Evolutionary conservation across 768 basidiomycete genomes (phyloP), one percentile per base, ranked within the genome.

Genomic region (Rhodosporidiobolus sp.): DNA sequence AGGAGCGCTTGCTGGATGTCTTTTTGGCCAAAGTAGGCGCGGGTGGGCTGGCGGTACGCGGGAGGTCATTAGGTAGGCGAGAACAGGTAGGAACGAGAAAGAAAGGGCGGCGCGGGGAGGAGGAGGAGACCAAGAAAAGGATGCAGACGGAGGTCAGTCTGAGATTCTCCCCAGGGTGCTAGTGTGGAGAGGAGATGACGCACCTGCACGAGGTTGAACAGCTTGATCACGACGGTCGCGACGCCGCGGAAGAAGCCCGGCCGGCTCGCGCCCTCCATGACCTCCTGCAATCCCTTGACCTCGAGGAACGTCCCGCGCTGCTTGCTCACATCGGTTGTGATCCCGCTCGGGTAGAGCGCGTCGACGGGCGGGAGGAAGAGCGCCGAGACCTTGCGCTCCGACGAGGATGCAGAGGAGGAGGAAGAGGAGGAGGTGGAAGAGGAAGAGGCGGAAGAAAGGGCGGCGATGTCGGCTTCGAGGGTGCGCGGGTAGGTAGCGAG

Each of bases 1-100:
- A 99, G 82, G 24, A 97, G 83, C 0, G 90, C 92, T 80, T 99
- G 96, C 79, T 99, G 96, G 65, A 99, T 96, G 80, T 98, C 95
- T 80, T 98, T 98, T 81, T 98, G 94, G 2, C 96, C 95, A 73
- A 99, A 96, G 81, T 98, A 97, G 30, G 90, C 88, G 74, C 88
- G 87, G 56, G 90, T 91, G 10, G 95, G 95, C 93, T 95, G 80
- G 45, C 30, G 28, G 56, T 35, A 28, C n/a, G n/a, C 14, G 38
- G 38, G 38, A 43, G 7, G 38, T 14, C 8, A 43, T 7, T 43
- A 14, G 38, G 14, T 14, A 43, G 7, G 14, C 38, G 38, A 43
- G 38, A 43, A 43, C 8, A 43, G 38, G 38, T 43, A 55, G 34
- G 70, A 76, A 34, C 59, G 70, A 67, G 35, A 28, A 20, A 60